Conservation (phyloP, 2,329 filamentous ascomycete species). For the Penicillium crustosum region DNA sequence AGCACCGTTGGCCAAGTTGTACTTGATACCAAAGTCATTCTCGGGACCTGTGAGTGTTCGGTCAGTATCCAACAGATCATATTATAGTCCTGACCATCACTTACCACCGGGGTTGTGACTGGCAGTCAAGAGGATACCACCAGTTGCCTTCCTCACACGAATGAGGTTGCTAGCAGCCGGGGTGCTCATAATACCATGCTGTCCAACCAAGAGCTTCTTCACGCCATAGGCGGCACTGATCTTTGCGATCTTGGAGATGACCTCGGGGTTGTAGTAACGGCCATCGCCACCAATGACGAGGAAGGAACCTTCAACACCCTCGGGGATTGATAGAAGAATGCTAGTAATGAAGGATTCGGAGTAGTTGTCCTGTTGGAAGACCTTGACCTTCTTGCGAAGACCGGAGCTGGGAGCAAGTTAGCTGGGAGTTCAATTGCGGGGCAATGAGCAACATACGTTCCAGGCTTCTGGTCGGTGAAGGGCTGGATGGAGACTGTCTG, state of each 20-base stretch:
- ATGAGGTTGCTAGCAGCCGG: conserved; percentile 96
- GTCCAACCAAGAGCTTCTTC: conserved; percentile 96
- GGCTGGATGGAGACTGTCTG: conserved; percentile 70
- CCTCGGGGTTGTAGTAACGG: conserved; percentile 95
- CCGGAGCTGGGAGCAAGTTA: conserved; percentile 67
- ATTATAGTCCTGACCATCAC: conserved; percentile 34
- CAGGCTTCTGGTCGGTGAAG: conserved; percentile 96
- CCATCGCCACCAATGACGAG: conserved; percentile 98
- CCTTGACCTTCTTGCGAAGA: conserved; percentile 97
- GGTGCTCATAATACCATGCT: conserved; percentile 94
- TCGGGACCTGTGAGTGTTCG: conserved; percentile 64
- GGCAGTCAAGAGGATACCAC: conserved; percentile 93
- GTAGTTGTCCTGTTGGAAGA: conserved; percentile 95
- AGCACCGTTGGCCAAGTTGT: conserved; percentile 95
- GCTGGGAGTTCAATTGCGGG: conserved; percentile 7
- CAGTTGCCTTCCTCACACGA: conserved; percentile 89
- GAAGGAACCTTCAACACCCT: conserved; percentile 82
- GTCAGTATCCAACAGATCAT: background rate
- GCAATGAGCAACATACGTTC: conserved; percentile 71
- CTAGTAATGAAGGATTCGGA: conserved; percentile 93
- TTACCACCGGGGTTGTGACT: conserved; percentile 97
- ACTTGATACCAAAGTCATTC: conserved; percentile 99
- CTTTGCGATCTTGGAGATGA: conserved; percentile 94
- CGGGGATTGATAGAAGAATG: conserved; percentile 93
- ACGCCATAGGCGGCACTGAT: conserved; percentile 96